Evolutionary conservation across 1,139 yeast species (phyloP), one percentile per base, ranked within the genome.

Genomic region (Lodderomyces elongisporus): DNA sequence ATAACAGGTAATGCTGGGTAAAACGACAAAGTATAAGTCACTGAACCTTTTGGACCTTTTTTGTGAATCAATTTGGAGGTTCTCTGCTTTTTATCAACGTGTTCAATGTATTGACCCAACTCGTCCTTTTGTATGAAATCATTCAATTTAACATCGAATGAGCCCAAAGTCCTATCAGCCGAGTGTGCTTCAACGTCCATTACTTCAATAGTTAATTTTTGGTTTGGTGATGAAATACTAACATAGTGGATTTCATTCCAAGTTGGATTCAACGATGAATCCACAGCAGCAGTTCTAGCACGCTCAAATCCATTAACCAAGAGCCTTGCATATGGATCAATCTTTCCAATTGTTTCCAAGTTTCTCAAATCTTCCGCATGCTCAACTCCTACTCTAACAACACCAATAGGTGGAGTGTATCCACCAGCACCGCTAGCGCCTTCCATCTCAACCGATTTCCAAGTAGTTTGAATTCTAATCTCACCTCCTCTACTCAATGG

Each of bases 371-470:
- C 81, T 38, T 70, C 74, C 28, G 93, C 96, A 42, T 71, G 73
- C 46, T 75, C 75, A 41, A 91, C 58, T 45, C 78, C 74, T 35
- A 91, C 69, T 52, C 97, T 78, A 10, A 89, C 70, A 25, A 83
- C 93, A 52, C 98, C 98, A 53, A 89, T 81, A 34, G 98, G 98
- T 40, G 89, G 89, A 18, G 87, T 77, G 61, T 87, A 89, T 31
- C 88, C 89, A 47, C 83, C 78, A 16, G 84, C 63, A 45, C 87
- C 88, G 34, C 77, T 64, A 10, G 79, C 75, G 28, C 74, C 69
- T 41, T 71, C 74, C 49, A 89, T 62, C 24, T 74, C 79, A 28
- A 89, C 95, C 3, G 97, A 93, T 56, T 83, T 87, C 96, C 96
- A 91, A 36, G 67, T 62, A 21, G 93, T 77, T 13, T 71, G 60